These are phyloP conservation scores for Cyclostephanos tholiformis DNA, from an alignment of 108 stramenopile genomes.

Conservation along the genomic window DNA sequence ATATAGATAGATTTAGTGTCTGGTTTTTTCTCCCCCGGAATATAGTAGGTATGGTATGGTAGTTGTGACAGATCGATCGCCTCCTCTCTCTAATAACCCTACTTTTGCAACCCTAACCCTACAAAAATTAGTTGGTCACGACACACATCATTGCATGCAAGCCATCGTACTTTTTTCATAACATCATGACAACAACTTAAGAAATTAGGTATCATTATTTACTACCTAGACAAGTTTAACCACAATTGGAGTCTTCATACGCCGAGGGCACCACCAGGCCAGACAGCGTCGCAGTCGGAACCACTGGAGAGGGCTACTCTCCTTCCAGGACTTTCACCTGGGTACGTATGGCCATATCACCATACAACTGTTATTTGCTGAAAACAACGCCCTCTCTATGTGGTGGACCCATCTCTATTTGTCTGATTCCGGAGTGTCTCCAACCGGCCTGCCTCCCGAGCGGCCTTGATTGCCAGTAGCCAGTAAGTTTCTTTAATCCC, in stretches of 20 bases:
- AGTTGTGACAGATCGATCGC: too few relatives aligned
- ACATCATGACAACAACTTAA: too few relatives aligned
- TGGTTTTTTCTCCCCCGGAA: too few relatives aligned
- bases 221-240: background rate
- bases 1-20: too few relatives aligned
- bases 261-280: background rate
- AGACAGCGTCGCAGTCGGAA: background rate
- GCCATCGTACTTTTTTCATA: too few relatives aligned
- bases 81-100: too few relatives aligned
- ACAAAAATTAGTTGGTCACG: too few relatives aligned
- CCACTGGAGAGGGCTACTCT: background rate
- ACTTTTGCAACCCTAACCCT: too few relatives aligned
- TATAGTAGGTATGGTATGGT: too few relatives aligned
- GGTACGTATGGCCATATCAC: background rate
- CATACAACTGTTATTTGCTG: background rate
- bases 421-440: background rate
- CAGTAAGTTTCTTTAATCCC: background rate
- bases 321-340: slow-evolving; percentile 1
- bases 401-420: too few relatives aligned
- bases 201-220: background rate
- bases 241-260: background rate
- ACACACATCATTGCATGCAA: too few relatives aligned
- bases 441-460: background rate
- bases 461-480: background rate
- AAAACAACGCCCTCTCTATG: background rate